A percentile compares a stretch with the other conserved stretches of the same genome.
phyloP scores from a whole-genome alignment of 108 stramenopile species.

The Seminavis robusta region DNA sequence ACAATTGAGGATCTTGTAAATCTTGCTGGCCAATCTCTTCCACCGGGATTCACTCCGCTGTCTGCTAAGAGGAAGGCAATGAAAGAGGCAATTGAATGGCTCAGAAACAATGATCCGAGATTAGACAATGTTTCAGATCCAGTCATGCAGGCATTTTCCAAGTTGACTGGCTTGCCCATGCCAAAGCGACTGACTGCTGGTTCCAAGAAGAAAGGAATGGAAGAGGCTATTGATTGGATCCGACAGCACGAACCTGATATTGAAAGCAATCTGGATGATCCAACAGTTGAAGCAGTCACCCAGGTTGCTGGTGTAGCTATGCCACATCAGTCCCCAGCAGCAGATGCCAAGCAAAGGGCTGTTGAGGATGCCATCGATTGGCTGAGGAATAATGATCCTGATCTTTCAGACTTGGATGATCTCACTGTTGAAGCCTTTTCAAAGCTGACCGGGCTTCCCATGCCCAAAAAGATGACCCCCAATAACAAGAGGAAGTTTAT shows the following conservation, averaged over 20 bases:
- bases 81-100: slow-evolving; percentile 19
- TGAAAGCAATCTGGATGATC: not conserved
- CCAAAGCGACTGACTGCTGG: not conserved
- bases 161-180: slow-evolving; percentile 4
- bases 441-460: too few species aligned
- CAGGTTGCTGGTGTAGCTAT: slow-evolving; percentile 4
- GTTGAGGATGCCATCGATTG: slow-evolving; percentile 19
- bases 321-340: slow-evolving; percentile 10
- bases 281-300: not conserved
- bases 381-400: slow-evolving; percentile 15
- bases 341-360: slow-evolving; percentile 2
- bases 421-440: slow-evolving; percentile 5
- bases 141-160: slow-evolving; percentile 1
- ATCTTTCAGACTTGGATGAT: slow-evolving; percentile 15
- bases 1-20: slow-evolving; percentile 1
- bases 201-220: not conserved
- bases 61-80: not conserved
- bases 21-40: not conserved
- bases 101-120: slow-evolving; percentile 14
- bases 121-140: not conserved
- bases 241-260: slow-evolving; percentile 5
- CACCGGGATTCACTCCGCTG: not conserved
- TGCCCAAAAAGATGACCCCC: not conserved
- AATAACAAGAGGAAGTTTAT: not conserved
- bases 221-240: slow-evolving; percentile 13